phyloP scores from a whole-genome alignment of 768 basidiomycete species.

The Tylopilus intermedius region DNA sequence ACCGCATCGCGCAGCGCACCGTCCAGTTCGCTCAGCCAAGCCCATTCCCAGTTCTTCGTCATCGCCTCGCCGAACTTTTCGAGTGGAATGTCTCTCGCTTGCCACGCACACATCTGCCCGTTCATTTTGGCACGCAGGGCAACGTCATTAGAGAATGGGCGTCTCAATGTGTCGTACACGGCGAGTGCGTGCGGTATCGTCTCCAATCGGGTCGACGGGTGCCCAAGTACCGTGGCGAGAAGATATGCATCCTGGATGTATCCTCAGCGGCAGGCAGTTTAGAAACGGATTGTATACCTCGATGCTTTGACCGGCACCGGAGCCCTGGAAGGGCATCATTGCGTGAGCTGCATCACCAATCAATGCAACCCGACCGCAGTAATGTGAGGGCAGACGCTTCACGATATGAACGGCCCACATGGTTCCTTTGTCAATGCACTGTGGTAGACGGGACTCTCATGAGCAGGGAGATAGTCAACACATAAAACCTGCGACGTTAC shows the following conservation, averaged over 20 bases:
- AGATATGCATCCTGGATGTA: slow-evolving; percentile 33
- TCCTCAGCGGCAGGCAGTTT: background rate
- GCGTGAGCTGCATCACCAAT: slow-evolving; percentile 41
- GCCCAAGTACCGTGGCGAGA: slow-evolving; percentile 39
- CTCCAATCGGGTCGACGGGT: slow-evolving; percentile 25
- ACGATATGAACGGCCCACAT: slow-evolving; percentile 63
- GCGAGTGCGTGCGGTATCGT: slow-evolving; percentile 30
- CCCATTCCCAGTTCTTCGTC: slow-evolving; percentile 57
- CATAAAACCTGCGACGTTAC: slow-evolving; percentile 31
- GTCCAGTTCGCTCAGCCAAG: slow-evolving; percentile 25
- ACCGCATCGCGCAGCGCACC: slow-evolving; percentile 16
- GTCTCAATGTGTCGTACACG: slow-evolving; percentile 47
- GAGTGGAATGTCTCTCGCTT: slow-evolving; percentile 25
- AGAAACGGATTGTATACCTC: slow-evolving; percentile 28
- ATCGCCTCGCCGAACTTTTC: slow-evolving; percentile 38
- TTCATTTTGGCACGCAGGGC: slow-evolving; percentile 20
- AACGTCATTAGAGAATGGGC: slow-evolving; percentile 41
- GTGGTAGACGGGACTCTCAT: slow-evolving; percentile 19
- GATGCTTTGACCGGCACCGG: slow-evolving; percentile 41
- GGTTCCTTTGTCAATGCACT: slow-evolving; percentile 51
- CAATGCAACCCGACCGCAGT: slow-evolving; percentile 48
- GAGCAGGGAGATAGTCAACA: background rate
- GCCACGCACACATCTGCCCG: slow-evolving; percentile 8
- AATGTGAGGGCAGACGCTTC: slow-evolving; percentile 46
- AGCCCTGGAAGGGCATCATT: slow-evolving; percentile 41